phyloP scores from a whole-genome alignment of 2,329 filamentous ascomycete genomes.

The Trichoderma citrinoviride region DNA sequence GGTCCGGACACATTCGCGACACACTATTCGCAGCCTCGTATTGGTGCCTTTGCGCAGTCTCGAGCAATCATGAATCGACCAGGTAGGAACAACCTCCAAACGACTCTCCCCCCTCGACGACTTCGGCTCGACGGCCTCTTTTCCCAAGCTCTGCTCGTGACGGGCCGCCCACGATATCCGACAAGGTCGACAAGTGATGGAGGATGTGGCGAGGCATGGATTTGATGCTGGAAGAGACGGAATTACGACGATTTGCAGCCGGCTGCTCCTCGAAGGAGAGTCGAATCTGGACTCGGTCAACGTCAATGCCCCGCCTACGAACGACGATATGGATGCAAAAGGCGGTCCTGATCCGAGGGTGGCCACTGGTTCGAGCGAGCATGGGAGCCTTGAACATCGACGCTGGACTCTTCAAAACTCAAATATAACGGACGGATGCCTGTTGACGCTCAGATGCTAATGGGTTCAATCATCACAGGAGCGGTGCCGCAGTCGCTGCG shows the following conservation, averaged over 20 bases:
- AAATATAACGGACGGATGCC: background rate
- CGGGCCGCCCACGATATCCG: background rate
- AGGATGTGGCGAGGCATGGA: background rate
- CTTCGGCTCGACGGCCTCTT: slow-evolving; percentile 13
- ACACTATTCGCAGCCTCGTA: slow-evolving; percentile 17
- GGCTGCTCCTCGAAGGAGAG: background rate
- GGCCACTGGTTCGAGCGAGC: background rate
- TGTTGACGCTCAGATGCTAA: slow-evolving; percentile 5
- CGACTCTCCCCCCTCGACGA: slow-evolving; percentile 1
- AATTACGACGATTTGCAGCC: background rate
- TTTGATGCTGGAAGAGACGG: background rate
- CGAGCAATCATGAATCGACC: slow-evolving; percentile 55
- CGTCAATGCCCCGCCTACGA: slow-evolving; percentile 18
- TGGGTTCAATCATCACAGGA: slow-evolving; percentile 39
- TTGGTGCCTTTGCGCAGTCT: slow-evolving; percentile 28
- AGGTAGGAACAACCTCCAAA: slow-evolving; percentile 45
- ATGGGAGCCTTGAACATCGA: background rate
- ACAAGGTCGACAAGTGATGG: background rate
- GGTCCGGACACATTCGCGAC: slow-evolving; percentile 23
- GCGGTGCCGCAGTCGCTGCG: slow-evolving; percentile 61
- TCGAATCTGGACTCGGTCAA: background rate
- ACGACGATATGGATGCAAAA: background rate
- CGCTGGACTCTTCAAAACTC: background rate
- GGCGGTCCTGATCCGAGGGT: background rate
- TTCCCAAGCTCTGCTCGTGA: background rate